Conservation (phyloP, 2,329 filamentous ascomycete species). For the Scedosporium apiospermum region DNA sequence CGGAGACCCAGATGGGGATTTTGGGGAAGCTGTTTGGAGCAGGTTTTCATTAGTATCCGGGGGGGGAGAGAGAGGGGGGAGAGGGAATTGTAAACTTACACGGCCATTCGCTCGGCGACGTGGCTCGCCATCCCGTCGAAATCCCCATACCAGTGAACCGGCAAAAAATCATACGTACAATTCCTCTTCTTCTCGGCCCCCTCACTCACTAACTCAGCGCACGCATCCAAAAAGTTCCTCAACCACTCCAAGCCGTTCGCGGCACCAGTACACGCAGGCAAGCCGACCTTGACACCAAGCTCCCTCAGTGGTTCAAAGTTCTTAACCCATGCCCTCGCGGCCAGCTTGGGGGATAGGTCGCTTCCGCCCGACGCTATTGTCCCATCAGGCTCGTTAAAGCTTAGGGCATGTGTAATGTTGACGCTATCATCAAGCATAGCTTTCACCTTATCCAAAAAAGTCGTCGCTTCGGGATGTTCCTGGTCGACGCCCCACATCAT, state of each 20-base stretch:
- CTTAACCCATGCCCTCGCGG: slow-evolving; percentile 59
- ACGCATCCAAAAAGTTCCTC: slow-evolving; percentile 53
- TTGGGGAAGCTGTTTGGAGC: slow-evolving; percentile 41
- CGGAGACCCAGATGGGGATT: slow-evolving; percentile 65
- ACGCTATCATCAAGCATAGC: slow-evolving; percentile 37
- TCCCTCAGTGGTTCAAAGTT: slow-evolving; percentile 61
- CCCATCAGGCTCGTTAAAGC: slow-evolving; percentile 73
- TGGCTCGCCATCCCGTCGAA: slow-evolving; percentile 60
- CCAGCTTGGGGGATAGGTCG: slow-evolving; percentile 45
- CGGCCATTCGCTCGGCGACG: slow-evolving; percentile 40
- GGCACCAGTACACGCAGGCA: slow-evolving; percentile 60
- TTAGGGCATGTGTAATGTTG: slow-evolving; percentile 60
- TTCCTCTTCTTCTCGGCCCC: slow-evolving; percentile 28
- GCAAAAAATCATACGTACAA: slow-evolving; percentile 55
- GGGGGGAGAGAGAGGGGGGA: background rate
- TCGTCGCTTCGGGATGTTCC: slow-evolving; percentile 35
- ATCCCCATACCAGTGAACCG: slow-evolving; percentile 59
- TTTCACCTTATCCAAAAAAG: slow-evolving; percentile 53
- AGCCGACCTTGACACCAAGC: slow-evolving; percentile 56
- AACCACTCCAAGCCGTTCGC: slow-evolving; percentile 57
- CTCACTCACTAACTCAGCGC: slow-evolving; percentile 45
- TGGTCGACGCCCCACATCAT: slow-evolving; percentile 14
- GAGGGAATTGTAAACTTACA: slow-evolving; percentile 16
- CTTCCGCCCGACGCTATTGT: slow-evolving; percentile 47
- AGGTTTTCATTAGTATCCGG: background rate